These are phyloP conservation scores for Alternaria consortialis DNA, from an alignment of 2,329 filamentous ascomycete species.

Conservation along the genomic window DNA sequence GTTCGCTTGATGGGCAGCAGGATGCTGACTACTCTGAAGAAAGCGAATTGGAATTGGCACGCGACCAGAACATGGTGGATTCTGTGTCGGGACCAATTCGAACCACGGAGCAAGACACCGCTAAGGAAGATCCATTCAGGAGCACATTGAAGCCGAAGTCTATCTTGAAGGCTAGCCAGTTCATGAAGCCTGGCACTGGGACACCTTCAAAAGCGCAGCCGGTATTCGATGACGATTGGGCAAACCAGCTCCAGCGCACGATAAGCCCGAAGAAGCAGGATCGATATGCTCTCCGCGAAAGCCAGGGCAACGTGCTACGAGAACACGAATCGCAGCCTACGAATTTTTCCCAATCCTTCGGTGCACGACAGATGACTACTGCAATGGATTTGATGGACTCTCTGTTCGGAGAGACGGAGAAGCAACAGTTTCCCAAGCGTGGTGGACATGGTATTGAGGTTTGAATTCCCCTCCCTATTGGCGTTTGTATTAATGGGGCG, in stretches of 20 bases:
- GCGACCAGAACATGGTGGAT: constrained; percentile 78
- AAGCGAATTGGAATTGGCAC: constrained; percentile 76
- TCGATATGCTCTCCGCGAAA: constrained; percentile 74
- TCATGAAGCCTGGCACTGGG: constrained; percentile 45
- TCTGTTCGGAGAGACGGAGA: constrained; percentile 75
- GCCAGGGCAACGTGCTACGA: constrained; percentile 67
- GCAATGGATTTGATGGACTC: constrained; percentile 98
- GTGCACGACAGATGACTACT: constrained; percentile 74
- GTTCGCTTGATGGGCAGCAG: constrained; percentile 70
- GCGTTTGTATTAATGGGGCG: constrained; percentile 37
- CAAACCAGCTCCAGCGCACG: constrained; percentile 90
- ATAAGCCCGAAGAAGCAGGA: constrained; percentile 94
- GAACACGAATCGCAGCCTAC: constrained; percentile 52
- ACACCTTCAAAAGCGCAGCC: constrained; percentile 65
- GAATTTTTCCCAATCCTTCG: constrained; percentile 43
- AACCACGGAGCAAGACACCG: constrained; percentile 74
- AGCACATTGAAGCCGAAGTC: constrained; percentile 56
- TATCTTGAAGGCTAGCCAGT: constrained; percentile 57
- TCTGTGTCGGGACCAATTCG: constrained; percentile 77
- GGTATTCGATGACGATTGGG: constrained; percentile 82
- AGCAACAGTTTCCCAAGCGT: constrained; percentile 57
- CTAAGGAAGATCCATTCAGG: constrained; percentile 44
- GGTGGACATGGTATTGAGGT: constrained; percentile 83
- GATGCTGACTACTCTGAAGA: constrained; percentile 69
- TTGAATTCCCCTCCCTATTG: constrained; percentile 66